These are phyloP conservation scores for Claviceps paspali DNA, from an alignment of 2,329 filamentous ascomycete species.

Conservation along the genomic window DNA sequence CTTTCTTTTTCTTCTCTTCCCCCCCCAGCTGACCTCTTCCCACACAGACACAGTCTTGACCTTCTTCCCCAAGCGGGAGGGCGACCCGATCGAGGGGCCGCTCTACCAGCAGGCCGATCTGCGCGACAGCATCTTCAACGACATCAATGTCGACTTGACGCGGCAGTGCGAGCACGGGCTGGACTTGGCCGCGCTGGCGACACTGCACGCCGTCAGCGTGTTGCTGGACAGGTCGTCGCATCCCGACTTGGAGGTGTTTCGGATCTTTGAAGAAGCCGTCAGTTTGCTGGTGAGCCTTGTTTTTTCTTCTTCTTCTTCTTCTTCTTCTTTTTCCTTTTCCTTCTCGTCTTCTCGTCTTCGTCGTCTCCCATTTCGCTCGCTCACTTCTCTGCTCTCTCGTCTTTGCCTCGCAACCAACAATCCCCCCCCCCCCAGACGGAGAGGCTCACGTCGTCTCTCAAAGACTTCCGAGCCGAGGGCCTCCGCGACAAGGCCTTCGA, in stretches of 20 bases:
- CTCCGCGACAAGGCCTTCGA: constrained; percentile 30
- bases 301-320: neutral
- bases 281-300: constrained; percentile 35
- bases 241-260: constrained; percentile 46
- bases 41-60: constrained; percentile 33
- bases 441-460: constrained; percentile 45
- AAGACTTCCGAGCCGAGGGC: constrained; percentile 43
- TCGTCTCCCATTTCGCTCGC: too few species aligned
- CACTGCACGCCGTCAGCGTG: constrained; percentile 46
- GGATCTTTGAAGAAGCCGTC: constrained; percentile 52
- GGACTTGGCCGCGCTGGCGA: constrained; percentile 47
- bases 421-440: too few species aligned
- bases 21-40: constrained; percentile 4
- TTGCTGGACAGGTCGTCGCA: constrained; percentile 44
- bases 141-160: constrained; percentile 48
- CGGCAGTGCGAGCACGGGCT: constrained; percentile 45
- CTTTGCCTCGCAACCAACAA: too few species aligned
- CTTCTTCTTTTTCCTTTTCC: neutral
- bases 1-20: neutral
- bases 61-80: constrained; percentile 40
- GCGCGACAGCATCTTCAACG: constrained; percentile 48
- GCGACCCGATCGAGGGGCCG: constrained; percentile 36
- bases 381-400: too few species aligned
- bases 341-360: too few species aligned
- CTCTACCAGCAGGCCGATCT: constrained; percentile 46